These are phyloP conservation scores for Trichoderma polysporum DNA, from an alignment of 2,329 filamentous ascomycete species.

Conservation along the genomic window DNA sequence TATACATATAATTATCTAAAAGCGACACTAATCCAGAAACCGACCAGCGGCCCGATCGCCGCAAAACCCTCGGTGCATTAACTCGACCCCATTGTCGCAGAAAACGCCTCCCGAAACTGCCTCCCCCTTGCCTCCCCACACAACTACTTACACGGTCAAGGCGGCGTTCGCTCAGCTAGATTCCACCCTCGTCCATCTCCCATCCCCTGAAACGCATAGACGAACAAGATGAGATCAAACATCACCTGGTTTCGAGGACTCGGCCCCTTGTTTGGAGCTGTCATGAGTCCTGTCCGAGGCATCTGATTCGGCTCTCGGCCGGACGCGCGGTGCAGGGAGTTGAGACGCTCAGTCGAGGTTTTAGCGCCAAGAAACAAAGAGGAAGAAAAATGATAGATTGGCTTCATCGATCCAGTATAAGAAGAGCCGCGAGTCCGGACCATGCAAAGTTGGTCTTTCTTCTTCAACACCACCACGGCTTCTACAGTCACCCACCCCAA, in stretches of 20 bases:
- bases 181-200: neutral
- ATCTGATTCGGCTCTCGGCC: conserved; percentile 5
- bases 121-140: neutral
- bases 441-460: neutral
- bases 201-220: neutral
- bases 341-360: neutral
- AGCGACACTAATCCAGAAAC: conserved; percentile 5
- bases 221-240: conserved; percentile 1
- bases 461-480: conserved; percentile 15
- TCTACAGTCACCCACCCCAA: conserved; percentile 13
- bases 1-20: neutral
- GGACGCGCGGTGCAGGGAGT: neutral
- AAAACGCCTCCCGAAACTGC: conserved; percentile 4
- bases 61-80: conserved; percentile 11
- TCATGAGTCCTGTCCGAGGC: neutral
- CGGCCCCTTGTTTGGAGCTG: conserved; percentile 1
- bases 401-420: conserved; percentile 10
- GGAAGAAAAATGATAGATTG: neutral
- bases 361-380: conserved; percentile 2
- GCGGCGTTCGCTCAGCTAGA: neutral
- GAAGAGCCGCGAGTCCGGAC: neutral
- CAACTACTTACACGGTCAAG: neutral
- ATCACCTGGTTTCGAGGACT: conserved; percentile 2
- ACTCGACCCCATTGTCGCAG: conserved; percentile 13
- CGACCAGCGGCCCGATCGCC: conserved; percentile 2